Base-by-base conservation (phyloP, 495 filamentous ascomycete species). In the Penicillium salamii region DNA sequence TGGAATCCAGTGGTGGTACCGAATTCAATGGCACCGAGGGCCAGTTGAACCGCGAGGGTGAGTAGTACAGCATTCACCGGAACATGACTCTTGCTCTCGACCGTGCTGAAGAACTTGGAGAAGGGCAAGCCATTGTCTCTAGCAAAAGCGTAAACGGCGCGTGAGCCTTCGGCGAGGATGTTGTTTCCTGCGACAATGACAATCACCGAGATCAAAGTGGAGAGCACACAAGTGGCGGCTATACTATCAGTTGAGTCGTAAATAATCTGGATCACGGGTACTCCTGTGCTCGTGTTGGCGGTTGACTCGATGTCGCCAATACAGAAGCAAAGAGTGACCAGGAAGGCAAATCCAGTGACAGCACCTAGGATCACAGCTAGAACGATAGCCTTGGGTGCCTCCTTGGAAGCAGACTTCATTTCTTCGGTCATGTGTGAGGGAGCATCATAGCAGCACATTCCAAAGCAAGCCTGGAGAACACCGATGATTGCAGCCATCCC, bases 1-100 rank as follows among this genome's bases (percentile, higher is more conserved):
- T 78, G 70, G 49, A 83, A 82, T 0, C 79, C 78, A 1, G 78
- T 82, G 13, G 74, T 64, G 5, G 76, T 81, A 1, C 79, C 78
- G 49, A 82, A 82, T 42, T 81, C 80, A 45, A 83, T 82, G 20
- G 75, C 69, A 49, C 77, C 75, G 31, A 83, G 69, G 0, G 76
- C 78, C 40, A 80, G 57, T 52, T 82, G 79, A n/a, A 82, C 71
- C 3, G 62, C 58, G 3, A 67, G 55, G 1, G 76, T 72, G 1
- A 82, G 59, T 2, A 83, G 52, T 14, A 81, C 61, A 1, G 78
- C 75, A 50, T 77, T 68, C 1, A 80, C 62, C 0, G 78, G 78
- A 1, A 79, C 68, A n/a, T 78, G 65, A 19, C 57, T 52, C 44
- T 59, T 62, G 18, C 17, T 41, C 9, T 59, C 46, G 24, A 79